Percentiles rank a stretch among this genome's conserved stretches.
These are phyloP conservation scores for Penicillium odoratum DNA, from an alignment of 495 filamentous ascomycete genomes.

Conservation along the genomic window DNA sequence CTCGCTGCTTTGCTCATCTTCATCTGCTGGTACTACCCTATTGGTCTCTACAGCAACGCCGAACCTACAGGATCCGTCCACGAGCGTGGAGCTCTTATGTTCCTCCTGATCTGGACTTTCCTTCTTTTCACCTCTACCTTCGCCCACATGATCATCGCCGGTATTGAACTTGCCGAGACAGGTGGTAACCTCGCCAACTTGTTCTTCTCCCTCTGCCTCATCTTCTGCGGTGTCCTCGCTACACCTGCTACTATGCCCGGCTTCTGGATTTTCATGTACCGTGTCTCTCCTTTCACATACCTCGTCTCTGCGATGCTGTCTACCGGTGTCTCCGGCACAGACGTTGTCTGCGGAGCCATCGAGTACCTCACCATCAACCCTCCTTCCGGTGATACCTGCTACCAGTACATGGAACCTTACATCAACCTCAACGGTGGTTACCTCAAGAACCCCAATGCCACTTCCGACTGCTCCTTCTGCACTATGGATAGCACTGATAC, in stretches of 20 bases:
- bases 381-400: slow-evolving; percentile 51
- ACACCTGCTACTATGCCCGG: slow-evolving; percentile 58
- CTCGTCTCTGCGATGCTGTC: slow-evolving; percentile 65
- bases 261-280: slow-evolving; percentile 88
- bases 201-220: slow-evolving; percentile 60
- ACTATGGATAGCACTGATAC: slow-evolving; percentile 57
- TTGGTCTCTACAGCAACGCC: slow-evolving; percentile 61
- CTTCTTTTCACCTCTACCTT: slow-evolving; percentile 63
- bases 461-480: slow-evolving; percentile 63
- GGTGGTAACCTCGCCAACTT: slow-evolving; percentile 63
- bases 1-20: slow-evolving; percentile 64
- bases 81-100: slow-evolving; percentile 58
- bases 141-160: slow-evolving; percentile 64
- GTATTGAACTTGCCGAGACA: slow-evolving; percentile 61
- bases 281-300: slow-evolving; percentile 72
- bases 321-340: slow-evolving; percentile 57
- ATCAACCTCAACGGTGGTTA: slow-evolving; percentile 53
- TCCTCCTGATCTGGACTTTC: slow-evolving; percentile 56
- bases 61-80: slow-evolving; percentile 42
- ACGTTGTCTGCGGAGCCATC: slow-evolving; percentile 55
- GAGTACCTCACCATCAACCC: slow-evolving; percentile 60
- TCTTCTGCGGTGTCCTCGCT: slow-evolving; percentile 70
- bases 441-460: slow-evolving; percentile 51
- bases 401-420: slow-evolving; percentile 55
- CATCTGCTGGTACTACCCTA: slow-evolving; percentile 67